Percentiles rank a stretch among this genome's conserved stretches.
phyloP scores from a whole-genome alignment of 257 asterid species.

The Fraxinus pennsylvanica region DNA sequence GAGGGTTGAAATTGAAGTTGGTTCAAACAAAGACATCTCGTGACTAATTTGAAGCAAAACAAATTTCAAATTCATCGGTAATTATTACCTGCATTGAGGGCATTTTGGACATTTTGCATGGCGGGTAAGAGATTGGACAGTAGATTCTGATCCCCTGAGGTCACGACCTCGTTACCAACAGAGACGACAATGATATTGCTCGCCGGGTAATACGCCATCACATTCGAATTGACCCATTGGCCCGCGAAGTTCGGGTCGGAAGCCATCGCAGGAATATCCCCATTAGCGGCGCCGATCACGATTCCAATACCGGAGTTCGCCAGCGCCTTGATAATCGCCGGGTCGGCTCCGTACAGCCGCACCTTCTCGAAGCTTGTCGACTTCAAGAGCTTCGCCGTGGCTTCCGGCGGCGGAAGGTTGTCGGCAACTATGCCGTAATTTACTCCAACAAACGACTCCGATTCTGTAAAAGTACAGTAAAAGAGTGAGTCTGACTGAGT shows the following conservation, averaged over 20 bases:
- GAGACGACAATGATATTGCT: conserved; percentile 75
- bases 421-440: conserved; percentile 90
- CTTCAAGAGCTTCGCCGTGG: conserved; percentile 75
- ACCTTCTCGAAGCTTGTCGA: conserved; percentile 85
- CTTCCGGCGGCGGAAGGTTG: conserved; percentile 83
- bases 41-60: too few species aligned
- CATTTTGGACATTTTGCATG: conserved; percentile 94
- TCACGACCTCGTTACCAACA: conserved; percentile 89
- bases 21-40: background rate
- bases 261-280: conserved; percentile 84
- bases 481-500: background rate
- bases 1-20: too few species aligned
- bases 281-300: conserved; percentile 92
- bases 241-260: conserved; percentile 89
- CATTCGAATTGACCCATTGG: conserved; percentile 75
- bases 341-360: conserved; percentile 89
- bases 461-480: conserved; percentile 35
- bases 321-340: conserved; percentile 70
- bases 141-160: conserved; percentile 58
- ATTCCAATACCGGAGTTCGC: conserved; percentile 76
- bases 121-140: conserved; percentile 78
- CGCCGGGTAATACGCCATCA: conserved; percentile 71
- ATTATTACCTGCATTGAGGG: conserved; percentile 76
- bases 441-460: conserved; percentile 80
- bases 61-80: background rate